A percentile compares a stretch with the other conserved stretches of the same genome.
Conservation (phyloP, 306 rosid species). For the Casuarina cunninghamiana region DNA sequence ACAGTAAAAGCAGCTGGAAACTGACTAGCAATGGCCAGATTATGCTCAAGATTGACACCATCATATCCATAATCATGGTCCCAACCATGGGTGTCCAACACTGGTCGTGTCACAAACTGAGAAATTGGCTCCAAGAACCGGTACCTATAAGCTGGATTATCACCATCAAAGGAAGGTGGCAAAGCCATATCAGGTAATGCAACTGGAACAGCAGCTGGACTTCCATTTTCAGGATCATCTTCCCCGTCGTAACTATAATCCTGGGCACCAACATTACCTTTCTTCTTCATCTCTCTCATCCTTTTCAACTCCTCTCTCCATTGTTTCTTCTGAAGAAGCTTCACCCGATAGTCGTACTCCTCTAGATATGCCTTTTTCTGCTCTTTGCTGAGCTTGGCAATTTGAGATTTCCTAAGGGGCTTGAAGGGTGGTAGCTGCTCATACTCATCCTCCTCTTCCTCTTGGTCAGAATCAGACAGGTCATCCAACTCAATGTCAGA, state of each 20-base stretch:
- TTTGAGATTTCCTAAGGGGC: constrained; percentile 84
- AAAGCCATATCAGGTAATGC: constrained; percentile 92
- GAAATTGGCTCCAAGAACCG: constrained; percentile 97
- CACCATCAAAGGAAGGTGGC: constrained; percentile 96
- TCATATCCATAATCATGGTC: constrained; percentile 99
- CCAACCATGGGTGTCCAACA: constrained; percentile 93
- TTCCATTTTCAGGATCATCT: constrained; percentile 75
- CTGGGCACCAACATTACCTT: constrained; percentile 47
- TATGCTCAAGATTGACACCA: constrained; percentile 86
- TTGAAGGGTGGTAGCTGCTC: constrained; percentile 97
- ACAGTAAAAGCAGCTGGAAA: constrained; percentile 80
- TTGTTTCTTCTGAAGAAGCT: constrained; percentile 90
- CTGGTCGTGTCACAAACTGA: constrained; percentile 92
- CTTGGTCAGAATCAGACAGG: constrained; percentile 82
- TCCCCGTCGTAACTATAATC: constrained; percentile 62
- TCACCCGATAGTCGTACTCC: constrained; percentile 96
- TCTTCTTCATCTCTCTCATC: constrained; percentile 86
- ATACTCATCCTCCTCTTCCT: constrained; percentile 87
- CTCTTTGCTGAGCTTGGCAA: constrained; percentile 80
- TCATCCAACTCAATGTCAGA: constrained; percentile 89
- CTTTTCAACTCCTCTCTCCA: constrained; percentile 95
- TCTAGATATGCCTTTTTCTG: constrained; percentile 85
- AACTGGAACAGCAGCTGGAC: constrained; percentile 95
- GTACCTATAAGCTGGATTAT: constrained; percentile 84
- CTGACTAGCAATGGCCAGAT: constrained; percentile 59